These are phyloP conservation scores for Botrytis fragariae DNA, from an alignment of 2,329 filamentous ascomycete species.

Conservation along the genomic window DNA sequence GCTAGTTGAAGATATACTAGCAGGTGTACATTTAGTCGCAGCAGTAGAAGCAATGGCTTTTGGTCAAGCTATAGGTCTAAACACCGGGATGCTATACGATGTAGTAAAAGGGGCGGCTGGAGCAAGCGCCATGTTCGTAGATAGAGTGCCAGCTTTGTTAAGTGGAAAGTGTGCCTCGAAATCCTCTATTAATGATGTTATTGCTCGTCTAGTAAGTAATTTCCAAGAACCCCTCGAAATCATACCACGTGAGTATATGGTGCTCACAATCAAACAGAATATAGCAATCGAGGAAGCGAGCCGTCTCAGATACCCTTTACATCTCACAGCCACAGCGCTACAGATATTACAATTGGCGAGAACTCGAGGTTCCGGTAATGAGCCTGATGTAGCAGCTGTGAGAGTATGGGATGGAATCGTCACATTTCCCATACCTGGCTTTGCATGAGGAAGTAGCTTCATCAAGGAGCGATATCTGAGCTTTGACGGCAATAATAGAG, in stretches of 20 bases:
- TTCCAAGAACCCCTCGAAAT: too few species aligned
- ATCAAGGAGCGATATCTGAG: neutral
- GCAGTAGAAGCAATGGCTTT: conserved; percentile 57
- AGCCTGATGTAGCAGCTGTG: conserved; percentile 41
- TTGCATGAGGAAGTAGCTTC: neutral
- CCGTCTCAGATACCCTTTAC: conserved; percentile 39
- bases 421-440: neutral
- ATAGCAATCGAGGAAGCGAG: conserved; percentile 36
- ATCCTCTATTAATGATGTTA: conserved; percentile 41
- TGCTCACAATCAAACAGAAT: conserved; percentile 37
- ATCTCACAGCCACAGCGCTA: conserved; percentile 40
- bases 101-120: conserved; percentile 44
- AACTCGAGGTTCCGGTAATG: conserved; percentile 37
- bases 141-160: conserved; percentile 41
- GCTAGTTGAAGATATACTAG: conserved; percentile 55
- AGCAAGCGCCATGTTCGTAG: conserved; percentile 42
- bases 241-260: neutral
- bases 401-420: conserved; percentile 42
- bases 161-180: conserved; percentile 39
- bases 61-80: conserved; percentile 51
- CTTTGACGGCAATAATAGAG: neutral
- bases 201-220: conserved; percentile 38
- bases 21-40: conserved; percentile 54
- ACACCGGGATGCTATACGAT: conserved; percentile 49
- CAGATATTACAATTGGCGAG: conserved; percentile 41